A percentile compares a stretch with the other conserved stretches of the same genome.
Conservation (phyloP, 805 yeast genomes). For the Pichia californica region DNA sequence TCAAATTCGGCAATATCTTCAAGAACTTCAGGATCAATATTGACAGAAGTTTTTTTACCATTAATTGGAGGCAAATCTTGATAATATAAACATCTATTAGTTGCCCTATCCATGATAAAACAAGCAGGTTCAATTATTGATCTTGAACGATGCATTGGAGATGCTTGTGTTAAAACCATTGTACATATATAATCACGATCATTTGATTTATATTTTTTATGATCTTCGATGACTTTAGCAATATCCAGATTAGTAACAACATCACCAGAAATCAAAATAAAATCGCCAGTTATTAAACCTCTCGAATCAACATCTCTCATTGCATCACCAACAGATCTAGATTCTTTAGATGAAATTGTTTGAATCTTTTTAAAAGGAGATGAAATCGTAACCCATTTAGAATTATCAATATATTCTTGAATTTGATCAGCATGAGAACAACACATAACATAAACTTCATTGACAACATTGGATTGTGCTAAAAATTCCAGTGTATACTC, state of each 20-base stretch:
- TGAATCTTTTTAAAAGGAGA: conserved; percentile 76
- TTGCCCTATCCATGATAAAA: conserved; percentile 69
- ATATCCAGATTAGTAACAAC: conserved; percentile 90
- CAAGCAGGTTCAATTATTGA: conserved; percentile 77
- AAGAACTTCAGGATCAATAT: conserved; percentile 78
- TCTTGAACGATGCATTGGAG: conserved; percentile 79
- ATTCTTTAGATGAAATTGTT: conserved; percentile 77
- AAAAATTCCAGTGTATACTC: conserved; percentile 93
- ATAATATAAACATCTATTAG: conserved; percentile 75
- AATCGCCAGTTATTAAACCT: conserved; percentile 86
- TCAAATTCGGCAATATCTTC: conserved; percentile 70
- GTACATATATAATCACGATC: conserved; percentile 93
- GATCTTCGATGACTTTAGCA: conserved; percentile 63
- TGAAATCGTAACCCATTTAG: conserved; percentile 61
- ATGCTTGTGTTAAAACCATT: conserved; percentile 84
- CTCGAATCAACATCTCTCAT: conserved; percentile 92
- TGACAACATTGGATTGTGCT: conserved; percentile 75
- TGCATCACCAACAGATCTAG: conserved; percentile 92
- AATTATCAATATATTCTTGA: conserved; percentile 67
- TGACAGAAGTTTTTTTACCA: conserved; percentile 44
- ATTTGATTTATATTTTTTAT: conserved; percentile 57
- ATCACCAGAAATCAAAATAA: conserved; percentile 86
- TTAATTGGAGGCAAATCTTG: conserved; percentile 60
- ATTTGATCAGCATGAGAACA: conserved; percentile 87
- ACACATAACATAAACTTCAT: conserved; percentile 86